Percentiles rank a stretch among this genome's conserved stretches.
Conservation (phyloP, 768 basidiomycete species). For the Mycena albidolilacea region DNA sequence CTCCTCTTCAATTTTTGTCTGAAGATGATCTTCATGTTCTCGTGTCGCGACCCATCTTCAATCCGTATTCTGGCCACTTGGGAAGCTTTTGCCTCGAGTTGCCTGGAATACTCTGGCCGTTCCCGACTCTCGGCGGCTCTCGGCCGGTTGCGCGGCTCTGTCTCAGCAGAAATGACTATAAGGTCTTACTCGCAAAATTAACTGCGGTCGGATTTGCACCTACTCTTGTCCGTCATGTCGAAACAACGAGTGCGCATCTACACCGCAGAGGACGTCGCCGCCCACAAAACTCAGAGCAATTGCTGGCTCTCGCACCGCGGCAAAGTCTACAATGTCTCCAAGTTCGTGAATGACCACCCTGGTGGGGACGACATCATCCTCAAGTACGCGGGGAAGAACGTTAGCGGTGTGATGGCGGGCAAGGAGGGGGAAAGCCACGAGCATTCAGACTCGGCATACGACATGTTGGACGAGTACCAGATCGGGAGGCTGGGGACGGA, state of each 20-base stretch:
- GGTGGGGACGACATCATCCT: constrained; percentile 95
- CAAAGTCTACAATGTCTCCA: constrained; percentile 92
- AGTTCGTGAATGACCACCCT: constrained; percentile 90
- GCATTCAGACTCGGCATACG: constrained; percentile 93
- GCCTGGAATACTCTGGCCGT: too few species aligned
- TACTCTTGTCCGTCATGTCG: constrained; percentile 60
- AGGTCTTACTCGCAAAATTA: too few species aligned
- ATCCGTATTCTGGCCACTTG: too few species aligned
- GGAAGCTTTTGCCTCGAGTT: too few species aligned
- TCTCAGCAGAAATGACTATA: too few species aligned
- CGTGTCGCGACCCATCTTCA: too few species aligned
- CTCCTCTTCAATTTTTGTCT: too few species aligned
- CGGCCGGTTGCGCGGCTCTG: too few species aligned
- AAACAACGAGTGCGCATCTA: constrained; percentile 77
- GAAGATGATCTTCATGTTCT: too few species aligned
- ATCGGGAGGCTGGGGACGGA: constrained; percentile 87
- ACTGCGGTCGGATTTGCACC: too few species aligned
- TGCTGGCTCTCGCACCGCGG: constrained; percentile 89
- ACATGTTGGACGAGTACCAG: constrained; percentile 90
- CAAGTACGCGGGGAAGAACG: constrained; percentile 86
- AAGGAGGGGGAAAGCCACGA: constrained; percentile 84
- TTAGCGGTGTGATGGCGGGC: constrained; percentile 79
- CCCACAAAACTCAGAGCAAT: constrained; percentile 70
- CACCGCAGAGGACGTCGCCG: constrained; percentile 79
- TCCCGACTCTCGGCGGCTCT: too few species aligned